Conservation (phyloP, 139 green algal species). For the Closterium sp. region DNA sequence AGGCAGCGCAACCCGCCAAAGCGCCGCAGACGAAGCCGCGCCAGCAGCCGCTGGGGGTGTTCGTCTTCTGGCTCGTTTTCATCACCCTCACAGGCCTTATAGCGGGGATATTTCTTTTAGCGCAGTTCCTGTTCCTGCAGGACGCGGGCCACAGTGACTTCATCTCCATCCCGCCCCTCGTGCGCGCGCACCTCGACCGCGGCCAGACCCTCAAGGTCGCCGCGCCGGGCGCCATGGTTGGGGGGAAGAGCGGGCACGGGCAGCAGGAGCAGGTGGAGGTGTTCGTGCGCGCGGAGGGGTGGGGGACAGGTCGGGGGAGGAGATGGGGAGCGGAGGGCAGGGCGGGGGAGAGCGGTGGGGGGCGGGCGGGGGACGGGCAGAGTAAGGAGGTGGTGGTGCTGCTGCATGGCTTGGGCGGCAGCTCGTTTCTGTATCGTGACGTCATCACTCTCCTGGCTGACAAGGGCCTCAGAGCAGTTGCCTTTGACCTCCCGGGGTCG, state of each 20-base stretch:
- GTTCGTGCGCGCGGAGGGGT: not conserved
- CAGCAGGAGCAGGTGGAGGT: not conserved
- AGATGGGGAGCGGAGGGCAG: not conserved
- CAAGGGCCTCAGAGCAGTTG: not conserved
- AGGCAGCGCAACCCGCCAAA: not conserved
- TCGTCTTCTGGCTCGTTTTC: not conserved
- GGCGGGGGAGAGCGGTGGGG: not conserved
- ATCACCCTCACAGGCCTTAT: not conserved
- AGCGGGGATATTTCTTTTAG: not conserved
- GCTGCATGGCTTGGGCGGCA: constrained; percentile 4
- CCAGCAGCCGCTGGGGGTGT: not conserved
- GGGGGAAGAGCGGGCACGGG: not conserved
- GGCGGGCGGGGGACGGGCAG: not conserved
- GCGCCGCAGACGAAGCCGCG: not conserved
- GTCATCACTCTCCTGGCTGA: not conserved
- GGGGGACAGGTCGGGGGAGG: not conserved
- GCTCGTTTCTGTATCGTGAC: not conserved
- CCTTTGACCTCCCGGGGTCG: not conserved
- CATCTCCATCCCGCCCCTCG: not conserved
- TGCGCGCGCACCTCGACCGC: not conserved
- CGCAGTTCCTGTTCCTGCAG: not conserved
- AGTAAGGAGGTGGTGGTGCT: not conserved
- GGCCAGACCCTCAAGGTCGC: not conserved
- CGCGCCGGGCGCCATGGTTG: not conserved
- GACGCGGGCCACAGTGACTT: not conserved